Percentiles rank a stretch among this genome's conserved stretches.
Conservation (phyloP, 306 rosid genomes). For the Betula pendula region DNA sequence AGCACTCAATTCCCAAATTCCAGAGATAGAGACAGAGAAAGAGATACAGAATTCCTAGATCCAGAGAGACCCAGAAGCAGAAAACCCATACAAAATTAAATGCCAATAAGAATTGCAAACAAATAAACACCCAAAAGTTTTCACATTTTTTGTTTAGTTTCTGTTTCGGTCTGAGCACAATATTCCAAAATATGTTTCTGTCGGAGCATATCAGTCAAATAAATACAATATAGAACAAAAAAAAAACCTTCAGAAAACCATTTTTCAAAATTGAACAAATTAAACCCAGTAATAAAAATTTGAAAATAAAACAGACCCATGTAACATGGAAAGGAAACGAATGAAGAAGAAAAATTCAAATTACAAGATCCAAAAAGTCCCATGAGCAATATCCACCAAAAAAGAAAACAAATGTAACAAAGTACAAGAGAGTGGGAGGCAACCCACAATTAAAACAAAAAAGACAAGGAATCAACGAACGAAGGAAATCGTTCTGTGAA, state of each 20-base stretch:
- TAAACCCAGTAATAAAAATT: conserved; percentile 15
- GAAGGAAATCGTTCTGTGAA: background rate
- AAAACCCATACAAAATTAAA: conserved; percentile 12
- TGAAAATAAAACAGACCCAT: conserved; percentile 14
- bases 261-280: conserved; percentile 2
- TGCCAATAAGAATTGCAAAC: background rate
- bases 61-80: conserved; percentile 32
- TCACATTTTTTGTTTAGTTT: background rate
- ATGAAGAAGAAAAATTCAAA: conserved; percentile 14
- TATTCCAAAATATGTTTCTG: conserved; percentile 10
- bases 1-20: conserved; percentile 24
- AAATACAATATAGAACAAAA: conserved; percentile 4
- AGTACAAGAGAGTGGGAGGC: conserved; percentile 10
- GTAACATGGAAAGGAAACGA: background rate
- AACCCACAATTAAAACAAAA: background rate
- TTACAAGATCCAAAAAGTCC: conserved; percentile 49
- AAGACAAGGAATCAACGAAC: background rate
- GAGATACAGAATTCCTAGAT: conserved; percentile 34
- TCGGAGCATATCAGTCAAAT: conserved; percentile 31
- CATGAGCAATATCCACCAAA: conserved; percentile 9
- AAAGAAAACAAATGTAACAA: conserved; percentile 1
- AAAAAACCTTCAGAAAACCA: conserved; percentile 20
- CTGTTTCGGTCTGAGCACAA: background rate
- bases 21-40: conserved; percentile 20
- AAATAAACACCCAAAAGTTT: background rate